phyloP scores from a whole-genome alignment of 257 asterid genomes.

The Capsicum baccatum region DNA sequence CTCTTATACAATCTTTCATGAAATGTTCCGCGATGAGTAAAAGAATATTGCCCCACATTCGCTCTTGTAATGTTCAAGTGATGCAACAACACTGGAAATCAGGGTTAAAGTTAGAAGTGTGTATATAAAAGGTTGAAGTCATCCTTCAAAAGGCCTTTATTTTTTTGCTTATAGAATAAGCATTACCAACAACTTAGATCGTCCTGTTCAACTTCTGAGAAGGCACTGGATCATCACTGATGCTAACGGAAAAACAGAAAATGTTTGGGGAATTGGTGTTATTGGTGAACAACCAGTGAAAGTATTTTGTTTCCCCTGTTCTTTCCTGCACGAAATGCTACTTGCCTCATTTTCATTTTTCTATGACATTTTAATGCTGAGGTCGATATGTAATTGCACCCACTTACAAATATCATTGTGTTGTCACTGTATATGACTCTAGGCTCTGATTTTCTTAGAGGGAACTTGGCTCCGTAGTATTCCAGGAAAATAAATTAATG shows the following conservation, averaged over 20 bases:
- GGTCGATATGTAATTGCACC: conserved; percentile 18
- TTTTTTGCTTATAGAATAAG: conserved; percentile 84
- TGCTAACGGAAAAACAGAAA: conserved; percentile 74
- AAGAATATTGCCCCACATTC: too few relatives aligned
- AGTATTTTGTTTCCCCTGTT: background rate
- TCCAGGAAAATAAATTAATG: background rate
- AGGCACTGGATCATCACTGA: conserved; percentile 94
- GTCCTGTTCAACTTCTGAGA: conserved; percentile 89
- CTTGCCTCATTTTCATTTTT: too few relatives aligned
- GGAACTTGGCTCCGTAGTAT: background rate
- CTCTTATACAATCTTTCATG: too few relatives aligned
- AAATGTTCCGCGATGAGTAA: too few relatives aligned
- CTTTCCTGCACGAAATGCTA: conserved; percentile 15
- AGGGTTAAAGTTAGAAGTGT: conserved; percentile 91
- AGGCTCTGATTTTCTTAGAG: background rate
- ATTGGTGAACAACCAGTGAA: conserved; percentile 89
- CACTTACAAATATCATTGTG: background rate
- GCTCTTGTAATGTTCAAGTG: too few relatives aligned
- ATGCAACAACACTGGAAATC: conserved; percentile 46
- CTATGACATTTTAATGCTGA: background rate
- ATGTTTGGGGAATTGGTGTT: conserved; percentile 81
- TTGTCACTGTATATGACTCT: background rate
- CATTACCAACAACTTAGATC: conserved; percentile 77
- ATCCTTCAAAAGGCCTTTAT: conserved; percentile 78
- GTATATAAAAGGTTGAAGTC: conserved; percentile 76